phyloP scores from a whole-genome alignment of 495 filamentous ascomycete species.

The Penicillium arizonense region DNA sequence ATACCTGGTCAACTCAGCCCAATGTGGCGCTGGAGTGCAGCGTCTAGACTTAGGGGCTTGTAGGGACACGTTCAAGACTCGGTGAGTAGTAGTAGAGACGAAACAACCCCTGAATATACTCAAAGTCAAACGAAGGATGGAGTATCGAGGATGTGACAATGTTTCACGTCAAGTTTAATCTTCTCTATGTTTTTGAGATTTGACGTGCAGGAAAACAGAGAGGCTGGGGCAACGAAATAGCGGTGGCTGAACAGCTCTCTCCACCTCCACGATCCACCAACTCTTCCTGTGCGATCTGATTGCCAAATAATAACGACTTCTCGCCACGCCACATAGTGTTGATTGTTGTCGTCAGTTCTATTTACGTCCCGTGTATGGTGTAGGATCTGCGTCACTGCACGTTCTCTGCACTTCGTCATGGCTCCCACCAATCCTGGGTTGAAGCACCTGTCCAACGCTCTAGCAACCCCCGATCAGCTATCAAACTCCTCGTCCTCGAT shows the following conservation, averaged over 20 bases:
- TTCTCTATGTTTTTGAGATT: neutral
- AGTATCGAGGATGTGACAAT: neutral
- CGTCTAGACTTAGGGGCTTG: conserved; percentile 7
- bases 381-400: conserved; percentile 12
- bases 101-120: neutral
- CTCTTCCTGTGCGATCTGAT: conserved; percentile 12
- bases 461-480: conserved; percentile 82
- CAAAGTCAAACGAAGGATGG: neutral
- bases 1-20: conserved; percentile 37
- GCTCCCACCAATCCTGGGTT: conserved; percentile 27
- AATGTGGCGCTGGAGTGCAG: conserved; percentile 26
- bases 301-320: neutral
- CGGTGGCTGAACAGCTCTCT: conserved; percentile 24
- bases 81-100: neutral
- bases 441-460: conserved; percentile 73
- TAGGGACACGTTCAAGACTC: neutral
- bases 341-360: neutral
- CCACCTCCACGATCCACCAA: conserved; percentile 17
- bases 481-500: conserved; percentile 63
- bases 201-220: conserved; percentile 14
- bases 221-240: conserved; percentile 30
- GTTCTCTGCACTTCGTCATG: conserved; percentile 21
- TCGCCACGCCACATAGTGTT: neutral
- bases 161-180: neutral
- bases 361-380: conserved; percentile 5